Evolutionary conservation across 768 basidiomycete species (phyloP), one percentile per base, ranked within the genome.

Genomic region (Candolleomyces eurysporus): DNA sequence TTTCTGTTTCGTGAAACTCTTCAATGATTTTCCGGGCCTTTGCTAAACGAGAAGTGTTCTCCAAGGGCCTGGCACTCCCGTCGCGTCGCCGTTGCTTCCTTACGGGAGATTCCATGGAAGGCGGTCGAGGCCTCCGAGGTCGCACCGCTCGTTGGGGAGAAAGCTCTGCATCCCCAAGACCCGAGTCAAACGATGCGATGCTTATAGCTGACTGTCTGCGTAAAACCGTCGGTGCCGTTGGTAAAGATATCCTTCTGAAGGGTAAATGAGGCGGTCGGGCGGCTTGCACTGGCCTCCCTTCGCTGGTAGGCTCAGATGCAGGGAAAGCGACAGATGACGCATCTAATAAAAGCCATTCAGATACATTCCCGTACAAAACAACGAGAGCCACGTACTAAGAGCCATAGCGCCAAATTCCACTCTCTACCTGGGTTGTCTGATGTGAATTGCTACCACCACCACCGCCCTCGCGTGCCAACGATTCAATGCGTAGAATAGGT

Each of bases 1-100:
- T 84, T 75, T 95, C 93, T 0, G 92, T 94, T 59, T 89, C 85
- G 65, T 85, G 87, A 64, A 95, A 89, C 69, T 95, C 93, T 48
- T 84, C 79, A n/a, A 93, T 79, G 42, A 94, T 80, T 71, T 85
- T 91, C 49, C 81, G 74, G 53, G 88, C 77, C 70, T 88, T 94
- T 45, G 74, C 73, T 49, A 82, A 78, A 52, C 74, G 75, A 51
- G 80, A 78, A 19, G 57, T 26, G 53, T 84, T 80, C 66, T 86
- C 79, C 16, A 36, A 65, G 13, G 79, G 79, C 61, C 74, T 78
- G 19, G 73, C 65, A 55, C 65, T 77, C 50, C 71, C 68, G 46
- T 78, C 76, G 56, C 76, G 74, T 53, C 77, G 73, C 49, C 78
- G 68, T 40, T 68, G 68, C n/a, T 71, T 69, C 46, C 76, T 76